These are phyloP conservation scores for Basipetospora chlamydospora DNA, from an alignment of 2,329 filamentous ascomycete genomes.

Conservation along the genomic window DNA sequence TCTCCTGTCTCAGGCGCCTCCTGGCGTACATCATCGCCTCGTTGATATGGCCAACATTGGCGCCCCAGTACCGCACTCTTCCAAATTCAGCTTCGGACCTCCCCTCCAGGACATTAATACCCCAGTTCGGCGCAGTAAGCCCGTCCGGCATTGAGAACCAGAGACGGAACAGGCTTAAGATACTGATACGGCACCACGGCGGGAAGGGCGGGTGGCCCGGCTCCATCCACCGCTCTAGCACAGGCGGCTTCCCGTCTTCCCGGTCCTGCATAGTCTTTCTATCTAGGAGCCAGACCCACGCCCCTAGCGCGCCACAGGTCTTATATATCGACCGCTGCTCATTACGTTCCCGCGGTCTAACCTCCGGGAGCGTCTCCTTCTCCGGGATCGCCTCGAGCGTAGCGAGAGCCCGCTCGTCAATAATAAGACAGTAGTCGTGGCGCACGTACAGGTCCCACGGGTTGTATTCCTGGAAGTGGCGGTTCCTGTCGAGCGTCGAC, in stretches of 20 bases:
- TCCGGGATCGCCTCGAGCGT: slow-evolving; percentile 1
- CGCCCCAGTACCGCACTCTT: neutral
- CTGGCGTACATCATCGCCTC: neutral
- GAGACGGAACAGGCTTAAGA: neutral
- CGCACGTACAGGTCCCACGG: slow-evolving; percentile 5
- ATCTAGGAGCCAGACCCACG: neutral
- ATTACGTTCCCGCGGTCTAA: neutral
- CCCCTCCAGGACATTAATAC: neutral
- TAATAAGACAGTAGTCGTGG: slow-evolving; percentile 5
- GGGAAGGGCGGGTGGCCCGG: neutral
- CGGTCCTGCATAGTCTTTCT: neutral
- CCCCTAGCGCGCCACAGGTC: neutral
- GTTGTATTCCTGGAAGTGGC: too few relatives aligned
- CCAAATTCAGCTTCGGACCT: neutral
- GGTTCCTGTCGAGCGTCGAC: too few relatives aligned
- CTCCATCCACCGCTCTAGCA: neutral
- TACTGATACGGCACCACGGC: neutral
- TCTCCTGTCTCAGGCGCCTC: neutral
- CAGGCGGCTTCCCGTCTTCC: neutral
- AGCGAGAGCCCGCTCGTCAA: slow-evolving; percentile 2
- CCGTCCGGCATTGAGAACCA: too few relatives aligned
- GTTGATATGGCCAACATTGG: neutral
- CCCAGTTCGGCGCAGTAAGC: too few relatives aligned
- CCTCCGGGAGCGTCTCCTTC: neutral
- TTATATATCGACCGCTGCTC: neutral